These are phyloP conservation scores for Pyrenophora tritici-repentis DNA, from an alignment of 2,329 filamentous ascomycete species.

Conservation along the genomic window DNA sequence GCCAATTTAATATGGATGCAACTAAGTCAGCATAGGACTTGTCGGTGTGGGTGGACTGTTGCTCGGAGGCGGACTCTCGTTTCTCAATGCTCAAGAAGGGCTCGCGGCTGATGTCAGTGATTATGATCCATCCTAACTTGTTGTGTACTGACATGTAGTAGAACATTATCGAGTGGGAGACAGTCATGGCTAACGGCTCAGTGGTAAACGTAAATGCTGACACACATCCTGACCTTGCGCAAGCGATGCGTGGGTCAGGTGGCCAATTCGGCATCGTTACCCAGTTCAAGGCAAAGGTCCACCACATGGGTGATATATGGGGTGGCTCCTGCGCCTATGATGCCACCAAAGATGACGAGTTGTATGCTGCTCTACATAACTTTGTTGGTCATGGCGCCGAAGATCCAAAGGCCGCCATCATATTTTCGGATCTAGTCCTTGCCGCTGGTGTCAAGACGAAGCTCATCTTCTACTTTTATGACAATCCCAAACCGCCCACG, in stretches of 20 bases:
- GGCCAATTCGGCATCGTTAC: slow-evolving; percentile 38
- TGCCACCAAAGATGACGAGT: slow-evolving; percentile 26
- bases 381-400: slow-evolving; percentile 34
- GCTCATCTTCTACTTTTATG: slow-evolving; percentile 31
- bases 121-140: neutral
- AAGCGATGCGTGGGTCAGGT: slow-evolving; percentile 37
- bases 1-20: neutral
- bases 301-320: slow-evolving; percentile 44
- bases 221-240: slow-evolving; percentile 40
- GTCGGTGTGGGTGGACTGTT: slow-evolving; percentile 31
- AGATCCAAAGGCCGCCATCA: slow-evolving; percentile 33
- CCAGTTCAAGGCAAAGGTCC: slow-evolving; percentile 27
- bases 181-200: slow-evolving; percentile 39
- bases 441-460: slow-evolving; percentile 12
- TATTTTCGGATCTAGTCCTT: slow-evolving; percentile 22
- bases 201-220: slow-evolving; percentile 31
- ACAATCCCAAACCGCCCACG: slow-evolving; percentile 35
- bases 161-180: slow-evolving; percentile 42
- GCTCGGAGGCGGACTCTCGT: slow-evolving; percentile 28
- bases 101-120: slow-evolving; percentile 32
- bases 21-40: slow-evolving; percentile 16
- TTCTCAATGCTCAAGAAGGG: slow-evolving; percentile 32
- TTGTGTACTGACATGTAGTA: slow-evolving; percentile 4
- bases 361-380: slow-evolving; percentile 44
- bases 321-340: slow-evolving; percentile 47